Percentiles rank a stretch among this genome's conserved stretches.
These are phyloP conservation scores for Mucor indicus DNA, from an alignment of 371 early-diverging fungal genomes.

Conservation along the genomic window DNA sequence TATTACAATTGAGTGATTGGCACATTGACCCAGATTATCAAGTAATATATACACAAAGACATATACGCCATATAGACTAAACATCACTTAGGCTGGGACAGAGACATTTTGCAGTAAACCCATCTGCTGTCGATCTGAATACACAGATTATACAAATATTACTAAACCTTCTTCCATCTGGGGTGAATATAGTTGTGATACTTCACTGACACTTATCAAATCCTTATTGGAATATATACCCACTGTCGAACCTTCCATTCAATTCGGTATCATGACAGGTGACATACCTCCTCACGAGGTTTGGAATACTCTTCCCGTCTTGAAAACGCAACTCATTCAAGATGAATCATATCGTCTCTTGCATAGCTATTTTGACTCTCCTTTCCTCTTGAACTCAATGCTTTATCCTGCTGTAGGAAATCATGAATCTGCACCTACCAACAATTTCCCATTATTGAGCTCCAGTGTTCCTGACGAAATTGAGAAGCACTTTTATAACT, in stretches of 20 bases:
- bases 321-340: constrained; percentile 40
- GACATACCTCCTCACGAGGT: constrained; percentile 66
- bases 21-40: constrained; percentile 57
- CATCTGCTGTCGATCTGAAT: constrained; percentile 54
- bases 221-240: constrained; percentile 46
- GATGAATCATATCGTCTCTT: constrained; percentile 33
- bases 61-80: background rate
- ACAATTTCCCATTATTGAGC: constrained; percentile 41
- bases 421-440: constrained; percentile 52
- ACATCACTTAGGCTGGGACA: constrained; percentile 32
- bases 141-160: constrained; percentile 39
- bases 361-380: constrained; percentile 40
- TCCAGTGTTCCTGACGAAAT: constrained; percentile 32
- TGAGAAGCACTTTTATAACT: constrained; percentile 20
- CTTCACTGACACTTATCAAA: constrained; percentile 43
- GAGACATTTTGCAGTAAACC: constrained; percentile 53
- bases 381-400: constrained; percentile 24
- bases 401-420: constrained; percentile 60
- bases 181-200: constrained; percentile 53
- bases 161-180: constrained; percentile 33
- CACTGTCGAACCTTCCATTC: constrained; percentile 32
- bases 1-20: constrained; percentile 64
- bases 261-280: constrained; percentile 57
- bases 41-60: constrained; percentile 11
- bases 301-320: constrained; percentile 47